These are phyloP conservation scores for Helicostylum pulchrum DNA, from an alignment of 192 early-diverging fungal genomes.

Conservation along the genomic window DNA sequence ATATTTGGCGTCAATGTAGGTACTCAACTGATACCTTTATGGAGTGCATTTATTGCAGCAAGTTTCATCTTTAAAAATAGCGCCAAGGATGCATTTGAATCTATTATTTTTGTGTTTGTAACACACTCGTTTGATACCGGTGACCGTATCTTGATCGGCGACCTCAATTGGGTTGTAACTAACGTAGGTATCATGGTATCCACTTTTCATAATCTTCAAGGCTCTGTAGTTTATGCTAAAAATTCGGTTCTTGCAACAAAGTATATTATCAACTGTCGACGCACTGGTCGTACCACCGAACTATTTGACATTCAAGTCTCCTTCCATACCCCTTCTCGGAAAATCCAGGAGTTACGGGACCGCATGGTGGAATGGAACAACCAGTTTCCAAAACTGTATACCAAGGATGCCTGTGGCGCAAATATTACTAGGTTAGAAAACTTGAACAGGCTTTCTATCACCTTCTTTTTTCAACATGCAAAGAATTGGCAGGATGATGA, in stretches of 20 bases:
- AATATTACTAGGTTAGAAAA: slow-evolving; percentile 60
- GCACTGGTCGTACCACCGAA: slow-evolving; percentile 51
- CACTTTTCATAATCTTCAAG: slow-evolving; percentile 71
- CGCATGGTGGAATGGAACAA: slow-evolving; percentile 61
- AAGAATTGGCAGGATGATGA: slow-evolving; percentile 77
- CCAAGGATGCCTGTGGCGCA: slow-evolving; percentile 44
- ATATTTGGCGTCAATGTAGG: slow-evolving; percentile 60
- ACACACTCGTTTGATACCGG: slow-evolving; percentile 74
- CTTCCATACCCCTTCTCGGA: slow-evolving; percentile 67
- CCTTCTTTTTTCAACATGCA: slow-evolving; percentile 71
- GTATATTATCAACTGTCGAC: slow-evolving; percentile 72
- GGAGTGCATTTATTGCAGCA: slow-evolving; percentile 69
- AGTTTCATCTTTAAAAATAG: slow-evolving; percentile 84
- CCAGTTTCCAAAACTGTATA: slow-evolving; percentile 52
- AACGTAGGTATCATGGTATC: slow-evolving; percentile 82
- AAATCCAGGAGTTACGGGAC: slow-evolving; percentile 61
- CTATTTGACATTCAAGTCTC: slow-evolving; percentile 55
- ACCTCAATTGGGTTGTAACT: slow-evolving; percentile 63
- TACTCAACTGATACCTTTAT: slow-evolving; percentile 62
- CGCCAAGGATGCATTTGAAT: slow-evolving; percentile 77
- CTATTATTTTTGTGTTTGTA: slow-evolving; percentile 84
- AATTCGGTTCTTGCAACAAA: slow-evolving; percentile 61
- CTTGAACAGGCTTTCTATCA: slow-evolving; percentile 58
- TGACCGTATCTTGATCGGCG: slow-evolving; percentile 73
- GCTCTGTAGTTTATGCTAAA: slow-evolving; percentile 73